Evolutionary conservation across 1,284 basidiomycete genomes (phyloP).

Genomic region (Tausonia pullulans): DNA sequence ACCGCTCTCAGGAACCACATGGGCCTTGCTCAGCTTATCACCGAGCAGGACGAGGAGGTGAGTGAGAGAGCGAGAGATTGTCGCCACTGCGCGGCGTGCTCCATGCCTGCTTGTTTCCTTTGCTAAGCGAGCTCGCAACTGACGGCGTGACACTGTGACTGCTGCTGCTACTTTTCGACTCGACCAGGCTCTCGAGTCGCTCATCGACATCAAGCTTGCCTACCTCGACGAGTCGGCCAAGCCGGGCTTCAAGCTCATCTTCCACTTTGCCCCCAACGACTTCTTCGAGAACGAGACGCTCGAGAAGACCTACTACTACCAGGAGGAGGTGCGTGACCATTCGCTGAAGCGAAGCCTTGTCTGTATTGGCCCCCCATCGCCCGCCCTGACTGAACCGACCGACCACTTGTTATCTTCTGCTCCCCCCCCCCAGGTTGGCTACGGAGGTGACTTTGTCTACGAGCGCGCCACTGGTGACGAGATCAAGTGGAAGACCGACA

Average conservation of each 20-base stretch:
- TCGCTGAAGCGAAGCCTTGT: constrained; percentile 17
- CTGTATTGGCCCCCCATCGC: constrained; percentile 5
- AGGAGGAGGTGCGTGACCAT: constrained; percentile 34
- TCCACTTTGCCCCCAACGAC: constrained; percentile 71
- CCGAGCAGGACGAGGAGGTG: constrained; percentile 74
- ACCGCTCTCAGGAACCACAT: constrained; percentile 88
- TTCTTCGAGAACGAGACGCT: constrained; percentile 76
- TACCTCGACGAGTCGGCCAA: constrained; percentile 48
- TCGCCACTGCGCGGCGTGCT: not conserved
- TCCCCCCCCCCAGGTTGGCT: constrained; percentile 47
- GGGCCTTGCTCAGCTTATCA: constrained; percentile 70
- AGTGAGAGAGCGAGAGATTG: constrained; percentile 14
- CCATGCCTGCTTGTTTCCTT: not conserved
- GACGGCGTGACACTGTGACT: not conserved
- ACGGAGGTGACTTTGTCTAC: constrained; percentile 89
- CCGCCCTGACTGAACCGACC: not conserved
- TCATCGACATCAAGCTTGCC: constrained; percentile 56
- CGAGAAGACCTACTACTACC: constrained; percentile 92
- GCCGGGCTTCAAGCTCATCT: constrained; percentile 83
- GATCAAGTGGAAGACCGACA: constrained; percentile 97
- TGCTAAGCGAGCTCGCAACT: not conserved
- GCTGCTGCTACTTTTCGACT: no score
- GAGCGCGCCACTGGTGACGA: constrained; percentile 80
- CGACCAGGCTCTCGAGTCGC: constrained; percentile 44
- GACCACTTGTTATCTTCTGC: not conserved